Evolutionary conservation across 2,329 filamentous ascomycete species (phyloP).

Genomic region (Lasiodiplodia sp.): DNA sequence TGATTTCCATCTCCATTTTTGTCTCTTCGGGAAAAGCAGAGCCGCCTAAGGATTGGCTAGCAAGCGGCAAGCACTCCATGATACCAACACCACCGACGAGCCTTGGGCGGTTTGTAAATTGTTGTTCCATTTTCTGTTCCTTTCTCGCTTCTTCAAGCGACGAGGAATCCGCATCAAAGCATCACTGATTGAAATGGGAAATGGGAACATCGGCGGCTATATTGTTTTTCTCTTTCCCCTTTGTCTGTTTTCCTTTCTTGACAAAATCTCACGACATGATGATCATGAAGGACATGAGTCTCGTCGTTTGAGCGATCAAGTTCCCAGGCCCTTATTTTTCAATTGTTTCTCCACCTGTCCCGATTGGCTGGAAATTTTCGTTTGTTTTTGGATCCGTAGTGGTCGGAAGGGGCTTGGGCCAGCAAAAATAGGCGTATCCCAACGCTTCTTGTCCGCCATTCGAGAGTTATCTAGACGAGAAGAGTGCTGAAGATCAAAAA

Average conservation of each 20-base stretch:
- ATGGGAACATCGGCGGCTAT: slow-evolving; percentile 9
- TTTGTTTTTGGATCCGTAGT: neutral
- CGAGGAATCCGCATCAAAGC: slow-evolving; percentile 15
- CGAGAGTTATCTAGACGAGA: neutral
- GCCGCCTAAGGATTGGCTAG: slow-evolving; percentile 7
- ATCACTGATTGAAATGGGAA: slow-evolving; percentile 17
- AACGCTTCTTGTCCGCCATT: neutral
- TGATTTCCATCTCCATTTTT: slow-evolving; percentile 1
- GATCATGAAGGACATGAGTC: neutral
- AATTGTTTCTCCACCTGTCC: neutral
- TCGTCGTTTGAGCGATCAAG: slow-evolving; percentile 8
- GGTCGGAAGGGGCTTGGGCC: neutral
- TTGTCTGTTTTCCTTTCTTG: neutral
- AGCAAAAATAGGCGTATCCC: neutral
- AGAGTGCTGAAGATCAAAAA: neutral
- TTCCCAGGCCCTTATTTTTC: neutral
- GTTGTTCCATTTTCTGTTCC: neutral
- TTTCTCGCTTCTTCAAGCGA: slow-evolving; percentile 1
- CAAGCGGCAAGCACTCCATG: slow-evolving; percentile 6
- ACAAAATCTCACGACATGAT: slow-evolving; percentile 5
- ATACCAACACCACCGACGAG: slow-evolving; percentile 20
- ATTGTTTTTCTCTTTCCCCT: neutral
- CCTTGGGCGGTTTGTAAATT: slow-evolving; percentile 27
- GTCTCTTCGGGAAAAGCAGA: slow-evolving; percentile 11
- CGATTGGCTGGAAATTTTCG: neutral